Percentiles rank a stretch among this genome's conserved stretches.
phyloP scores from a whole-genome alignment of 139 green algal genomes.

The Chlamydomonas sp. region DNA sequence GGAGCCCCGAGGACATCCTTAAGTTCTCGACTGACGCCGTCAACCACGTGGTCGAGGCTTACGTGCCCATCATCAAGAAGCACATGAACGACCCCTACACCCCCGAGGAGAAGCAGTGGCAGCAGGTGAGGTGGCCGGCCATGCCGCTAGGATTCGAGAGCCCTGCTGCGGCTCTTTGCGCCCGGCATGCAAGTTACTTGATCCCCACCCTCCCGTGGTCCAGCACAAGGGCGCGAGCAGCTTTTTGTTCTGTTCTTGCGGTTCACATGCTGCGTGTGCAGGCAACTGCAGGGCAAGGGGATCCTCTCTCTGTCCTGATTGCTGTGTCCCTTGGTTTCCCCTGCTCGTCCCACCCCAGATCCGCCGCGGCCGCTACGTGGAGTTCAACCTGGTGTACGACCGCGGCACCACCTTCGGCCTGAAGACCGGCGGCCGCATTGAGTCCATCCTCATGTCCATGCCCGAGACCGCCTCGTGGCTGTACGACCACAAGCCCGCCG shows the following conservation, averaged over 20 bases:
- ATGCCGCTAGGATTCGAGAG: slow-evolving; percentile 73
- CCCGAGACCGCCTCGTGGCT: slow-evolving; percentile 82
- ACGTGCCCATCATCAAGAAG: slow-evolving; percentile 92
- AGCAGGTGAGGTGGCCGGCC: slow-evolving; percentile 73
- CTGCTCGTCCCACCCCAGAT: slow-evolving; percentile 48
- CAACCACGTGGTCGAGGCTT: slow-evolving; percentile 80
- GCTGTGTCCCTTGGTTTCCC: neutral
- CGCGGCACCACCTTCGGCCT: slow-evolving; percentile 98
- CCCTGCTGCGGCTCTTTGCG: too few species aligned
- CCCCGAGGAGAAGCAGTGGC: slow-evolving; percentile 93
- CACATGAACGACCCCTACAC: slow-evolving; percentile 92
- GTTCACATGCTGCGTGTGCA: neutral
- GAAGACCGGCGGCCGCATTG: slow-evolving; percentile 97
- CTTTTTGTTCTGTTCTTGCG: neutral
- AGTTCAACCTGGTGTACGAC: slow-evolving; percentile 99
- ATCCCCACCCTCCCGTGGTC: too few species aligned
- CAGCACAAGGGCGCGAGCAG: too few species aligned
- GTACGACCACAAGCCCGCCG: slow-evolving; percentile 86
- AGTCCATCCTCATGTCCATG: slow-evolving; percentile 95
- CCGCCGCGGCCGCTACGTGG: slow-evolving; percentile 90
- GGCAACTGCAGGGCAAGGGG: neutral
- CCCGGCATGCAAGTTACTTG: neutral
- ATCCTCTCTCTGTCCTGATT: neutral
- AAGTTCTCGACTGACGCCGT: slow-evolving; percentile 86
- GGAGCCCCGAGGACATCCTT: slow-evolving; percentile 75